Conservation (phyloP, 1,139 yeast genomes). For the Geotrichum bryndzae region DNA sequence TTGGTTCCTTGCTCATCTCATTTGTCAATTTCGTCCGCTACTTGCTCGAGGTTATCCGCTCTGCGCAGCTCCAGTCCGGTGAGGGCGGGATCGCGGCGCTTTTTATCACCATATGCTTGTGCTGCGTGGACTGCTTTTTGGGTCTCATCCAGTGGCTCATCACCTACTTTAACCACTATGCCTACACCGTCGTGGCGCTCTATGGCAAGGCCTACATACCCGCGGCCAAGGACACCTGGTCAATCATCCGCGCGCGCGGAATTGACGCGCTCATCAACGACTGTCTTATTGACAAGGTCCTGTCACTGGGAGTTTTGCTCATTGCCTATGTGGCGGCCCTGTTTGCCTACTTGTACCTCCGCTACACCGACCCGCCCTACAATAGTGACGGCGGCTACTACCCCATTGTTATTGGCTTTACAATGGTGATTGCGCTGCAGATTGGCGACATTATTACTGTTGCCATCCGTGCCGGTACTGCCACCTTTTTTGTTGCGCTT, state of each 20-base stretch:
- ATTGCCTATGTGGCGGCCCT: slow-evolving; percentile 66
- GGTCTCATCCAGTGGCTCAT: slow-evolving; percentile 72
- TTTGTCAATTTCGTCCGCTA: slow-evolving; percentile 61
- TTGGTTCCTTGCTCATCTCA: slow-evolving; percentile 80
- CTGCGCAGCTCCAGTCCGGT: slow-evolving; percentile 44
- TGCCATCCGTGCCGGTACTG: slow-evolving; percentile 72
- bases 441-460: slow-evolving; percentile 67
- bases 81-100: slow-evolving; percentile 43
- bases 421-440: slow-evolving; percentile 72
- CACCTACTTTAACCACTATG: slow-evolving; percentile 83
- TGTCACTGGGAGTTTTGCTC: slow-evolving; percentile 64
- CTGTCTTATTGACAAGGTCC: slow-evolving; percentile 69
- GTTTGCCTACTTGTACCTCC: slow-evolving; percentile 63
- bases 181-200: slow-evolving; percentile 79
- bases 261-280: slow-evolving; percentile 84
- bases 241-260: slow-evolving; percentile 70
- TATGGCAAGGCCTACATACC: slow-evolving; percentile 74
- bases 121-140: slow-evolving; percentile 55
- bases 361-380: slow-evolving; percentile 66
- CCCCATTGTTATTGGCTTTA: slow-evolving; percentile 72
- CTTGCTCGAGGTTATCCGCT: slow-evolving; percentile 43
- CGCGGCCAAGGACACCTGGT: slow-evolving; percentile 80
- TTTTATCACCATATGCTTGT: slow-evolving; percentile 48
- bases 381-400: slow-evolving; percentile 61
- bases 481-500: slow-evolving; percentile 81